Evolutionary conservation across 257 asterid genomes (phyloP).

Genomic region (Lycium ferocissimum): DNA sequence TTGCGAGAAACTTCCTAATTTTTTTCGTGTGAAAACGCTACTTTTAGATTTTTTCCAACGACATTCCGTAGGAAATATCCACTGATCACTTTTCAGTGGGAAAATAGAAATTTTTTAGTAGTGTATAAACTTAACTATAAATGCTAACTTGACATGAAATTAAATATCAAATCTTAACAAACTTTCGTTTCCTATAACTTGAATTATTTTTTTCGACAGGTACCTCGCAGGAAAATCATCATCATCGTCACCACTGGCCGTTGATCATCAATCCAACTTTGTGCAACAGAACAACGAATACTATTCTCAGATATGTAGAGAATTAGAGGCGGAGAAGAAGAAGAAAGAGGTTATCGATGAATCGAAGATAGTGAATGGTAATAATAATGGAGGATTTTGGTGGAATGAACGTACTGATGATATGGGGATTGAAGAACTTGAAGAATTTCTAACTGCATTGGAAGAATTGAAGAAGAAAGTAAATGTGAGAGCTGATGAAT

Average conservation of each 20-base stretch:
- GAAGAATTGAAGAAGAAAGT: constrained; percentile 43
- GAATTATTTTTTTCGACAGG: neutral
- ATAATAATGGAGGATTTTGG: constrained; percentile 36
- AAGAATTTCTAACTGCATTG: constrained; percentile 40
- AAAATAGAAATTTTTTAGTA: no score
- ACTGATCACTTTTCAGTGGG: no score
- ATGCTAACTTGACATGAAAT: no score
- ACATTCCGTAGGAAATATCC: no score
- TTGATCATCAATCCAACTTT: constrained; percentile 28
- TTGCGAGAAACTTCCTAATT: no score
- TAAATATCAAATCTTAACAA: no score
- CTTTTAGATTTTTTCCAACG: no score
- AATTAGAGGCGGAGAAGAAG: constrained; percentile 16
- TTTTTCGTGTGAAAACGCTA: no score
- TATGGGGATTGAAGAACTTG: constrained; percentile 50
- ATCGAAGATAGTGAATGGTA: neutral
- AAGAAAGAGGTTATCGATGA: constrained; percentile 12
- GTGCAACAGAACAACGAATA: constrained; percentile 29
- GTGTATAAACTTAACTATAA: no score
- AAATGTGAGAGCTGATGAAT: constrained; percentile 33
- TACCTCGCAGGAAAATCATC: neutral
- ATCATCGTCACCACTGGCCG: neutral
- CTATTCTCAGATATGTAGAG: constrained; percentile 41
- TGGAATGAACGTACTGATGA: constrained; percentile 47
- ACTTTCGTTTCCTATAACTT: no score